Conservation (phyloP, 495 filamentous ascomycete genomes). For the Penicillium malachiteum region DNA sequence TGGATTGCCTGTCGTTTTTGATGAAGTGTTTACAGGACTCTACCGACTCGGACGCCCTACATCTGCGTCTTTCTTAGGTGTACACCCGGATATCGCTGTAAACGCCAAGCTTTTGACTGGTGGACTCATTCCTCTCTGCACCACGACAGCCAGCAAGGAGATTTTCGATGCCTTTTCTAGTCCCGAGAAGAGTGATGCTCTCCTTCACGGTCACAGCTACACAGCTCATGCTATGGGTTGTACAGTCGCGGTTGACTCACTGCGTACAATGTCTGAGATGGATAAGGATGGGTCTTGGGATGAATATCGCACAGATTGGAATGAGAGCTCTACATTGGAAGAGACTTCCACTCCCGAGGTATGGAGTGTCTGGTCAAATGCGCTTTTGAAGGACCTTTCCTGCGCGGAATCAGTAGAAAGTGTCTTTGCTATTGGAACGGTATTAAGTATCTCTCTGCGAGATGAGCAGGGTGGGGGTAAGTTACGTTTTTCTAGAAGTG, state of each 20-base stretch:
- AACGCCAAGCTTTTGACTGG: slow-evolving; percentile 80
- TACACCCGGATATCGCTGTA: slow-evolving; percentile 67
- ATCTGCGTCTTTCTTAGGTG: slow-evolving; percentile 62
- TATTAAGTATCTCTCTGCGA: slow-evolving; percentile 64
- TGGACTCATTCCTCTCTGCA: slow-evolving; percentile 70
- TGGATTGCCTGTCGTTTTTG: slow-evolving; percentile 71
- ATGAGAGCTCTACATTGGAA: slow-evolving; percentile 4
- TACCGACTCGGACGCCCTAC: slow-evolving; percentile 71
- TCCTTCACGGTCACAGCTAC: slow-evolving; percentile 80
- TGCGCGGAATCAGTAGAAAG: slow-evolving; percentile 52
- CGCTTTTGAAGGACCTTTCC: slow-evolving; percentile 57
- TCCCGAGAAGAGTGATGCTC: slow-evolving; percentile 65
- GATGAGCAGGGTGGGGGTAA: slow-evolving; percentile 47
- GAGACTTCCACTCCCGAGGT: slow-evolving; percentile 23
- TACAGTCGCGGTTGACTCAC: slow-evolving; percentile 60
- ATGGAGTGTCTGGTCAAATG: slow-evolving; percentile 70
- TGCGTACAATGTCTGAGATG: slow-evolving; percentile 56
- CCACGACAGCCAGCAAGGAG: slow-evolving; percentile 65
- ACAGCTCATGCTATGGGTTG: slow-evolving; percentile 78
- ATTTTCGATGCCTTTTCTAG: slow-evolving; percentile 70
- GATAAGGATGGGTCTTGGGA: slow-evolving; percentile 52
- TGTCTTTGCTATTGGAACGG: slow-evolving; percentile 67
- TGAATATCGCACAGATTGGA: slow-evolving; percentile 46
- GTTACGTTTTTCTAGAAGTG: slow-evolving; percentile 11
- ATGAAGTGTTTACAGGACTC: slow-evolving; percentile 80